Base-by-base conservation (phyloP, 345 rosid genomes). In the Luvunga scandens region DNA sequence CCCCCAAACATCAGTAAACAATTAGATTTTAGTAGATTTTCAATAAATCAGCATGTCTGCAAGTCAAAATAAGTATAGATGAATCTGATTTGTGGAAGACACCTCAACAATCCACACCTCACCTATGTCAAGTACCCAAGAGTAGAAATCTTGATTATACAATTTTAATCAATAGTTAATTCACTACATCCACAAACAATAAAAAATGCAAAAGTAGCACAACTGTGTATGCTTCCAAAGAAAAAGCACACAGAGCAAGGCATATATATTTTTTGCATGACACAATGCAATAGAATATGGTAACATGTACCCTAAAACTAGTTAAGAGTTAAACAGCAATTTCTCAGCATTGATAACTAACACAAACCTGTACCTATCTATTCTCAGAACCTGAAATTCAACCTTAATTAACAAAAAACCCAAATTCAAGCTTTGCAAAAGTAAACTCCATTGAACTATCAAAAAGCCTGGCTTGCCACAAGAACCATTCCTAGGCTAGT, bases 401-500 rank as follows among this genome's bases (percentile, higher is more conserved):
- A 34, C 42, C 19, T 39, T 55, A n/a, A 42, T 71, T 30, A 30
- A 30, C 25, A 30, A 9, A 36, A 28, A 74, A 56, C 53, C 21
- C 6, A 42, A 66, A 68, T 69, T 34, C 4, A 18, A 59, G 59
- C 30, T 42, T 21, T 13, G 45, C 9, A 66, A 34, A 65, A 66
- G 50, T 72, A 50, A 24, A 53, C 57, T 50, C 36, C 9, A 21
- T 36, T 66, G 2, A 76, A 56, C 36, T 33, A 65, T 1, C 30
- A 21, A 12, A 2, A 75, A 30, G 65, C 1, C 28, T 45, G 31
- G 59, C 64, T 30, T 36, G 7, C 34, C 66, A 36, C 61, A 63
- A 80, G 36, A 75, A 65, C 66, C 78, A 68, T 68, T 33, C 59
- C 56, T 65, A 72, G 73, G 69, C 73, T 67, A 71, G 24, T 75